Evolutionary conservation across 495 filamentous ascomycete species (phyloP).

Genomic region (Penicillium ochrochloron): DNA sequence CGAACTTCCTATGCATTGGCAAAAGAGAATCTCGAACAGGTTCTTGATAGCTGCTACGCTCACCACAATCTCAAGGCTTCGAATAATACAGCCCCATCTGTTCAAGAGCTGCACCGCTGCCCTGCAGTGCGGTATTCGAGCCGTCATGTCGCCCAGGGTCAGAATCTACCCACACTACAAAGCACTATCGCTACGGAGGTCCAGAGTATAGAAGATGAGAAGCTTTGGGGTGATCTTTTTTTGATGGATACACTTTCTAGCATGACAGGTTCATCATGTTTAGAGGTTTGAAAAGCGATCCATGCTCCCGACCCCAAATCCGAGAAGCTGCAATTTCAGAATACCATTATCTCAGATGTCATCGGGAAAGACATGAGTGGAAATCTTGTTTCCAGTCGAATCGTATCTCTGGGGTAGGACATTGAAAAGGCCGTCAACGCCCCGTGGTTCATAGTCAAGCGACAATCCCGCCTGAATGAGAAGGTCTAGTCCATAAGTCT

Average conservation of each 20-base stretch:
- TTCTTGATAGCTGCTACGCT: background rate
- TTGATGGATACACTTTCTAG: background rate
- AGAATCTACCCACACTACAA: background rate
- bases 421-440: background rate
- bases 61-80: background rate
- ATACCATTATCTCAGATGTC: background rate
- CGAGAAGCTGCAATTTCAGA: background rate
- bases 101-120: background rate
- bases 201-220: background rate
- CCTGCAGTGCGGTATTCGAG: conserved; percentile 1
- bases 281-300: background rate
- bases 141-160: background rate
- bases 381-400: background rate
- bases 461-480: background rate
- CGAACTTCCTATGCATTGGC: conserved; percentile 18
- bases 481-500: background rate
- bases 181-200: background rate
- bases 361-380: background rate
- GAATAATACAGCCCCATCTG: background rate
- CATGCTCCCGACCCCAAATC: background rate
- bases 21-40: conserved; percentile 8
- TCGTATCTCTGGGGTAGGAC: background rate
- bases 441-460: conserved; percentile 1
- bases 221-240: background rate
- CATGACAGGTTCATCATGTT: background rate